Evolutionary conservation across 441 rosid species (phyloP), one percentile per base, ranked within the genome.

Genomic region (Sinapis alba): DNA sequence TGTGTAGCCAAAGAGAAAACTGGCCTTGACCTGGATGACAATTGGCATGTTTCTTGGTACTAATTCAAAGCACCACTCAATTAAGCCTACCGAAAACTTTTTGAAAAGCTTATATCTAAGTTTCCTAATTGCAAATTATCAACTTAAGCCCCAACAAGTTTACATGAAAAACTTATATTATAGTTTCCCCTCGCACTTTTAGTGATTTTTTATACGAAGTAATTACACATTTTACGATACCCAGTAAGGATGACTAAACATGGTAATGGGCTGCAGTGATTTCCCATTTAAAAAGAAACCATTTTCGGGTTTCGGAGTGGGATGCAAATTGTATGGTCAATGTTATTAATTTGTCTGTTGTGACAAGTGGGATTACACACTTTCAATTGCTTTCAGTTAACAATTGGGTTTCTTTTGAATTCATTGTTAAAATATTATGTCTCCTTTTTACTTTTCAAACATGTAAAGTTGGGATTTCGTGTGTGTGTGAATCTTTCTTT

Each of bases 21-120:
- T 66, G 41, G 81, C 24, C 47, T 78, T 72, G 80, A 78, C 73
- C 77, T 72, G 77, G 19, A 58, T 58, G 36, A 72, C 56, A 50
- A 72, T 66, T 72, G 81, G 77, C 81, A 78, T 66, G 77, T 78
- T 72, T 72, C 69, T 72, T 72, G 51, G 58, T 60, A 65, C 28
- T 1, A 27, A 71, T 64, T 18, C 57, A 47, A 58, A 23, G 56
- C 28, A 77, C 26, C 76, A 70, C 36, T 69, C 38, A 63, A 45
- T 24, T 65, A 27, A 32, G 56, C 56, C 56, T 50, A 50, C 56
- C 56, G 56, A 18, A 47, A 47, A 47, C 54, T 50, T 50, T 50
- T 16, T 18, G 20, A 50, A 50, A 41, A 38, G 6, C 16, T 20
- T 28, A 62, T 68, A 62, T 36, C 1, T 18, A 67, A 6, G 45